Percentiles rank a stretch among this genome's conserved stretches.
phyloP scores from a whole-genome alignment of 1,284 basidiomycete genomes.

The Phlebopus sp. region DNA sequence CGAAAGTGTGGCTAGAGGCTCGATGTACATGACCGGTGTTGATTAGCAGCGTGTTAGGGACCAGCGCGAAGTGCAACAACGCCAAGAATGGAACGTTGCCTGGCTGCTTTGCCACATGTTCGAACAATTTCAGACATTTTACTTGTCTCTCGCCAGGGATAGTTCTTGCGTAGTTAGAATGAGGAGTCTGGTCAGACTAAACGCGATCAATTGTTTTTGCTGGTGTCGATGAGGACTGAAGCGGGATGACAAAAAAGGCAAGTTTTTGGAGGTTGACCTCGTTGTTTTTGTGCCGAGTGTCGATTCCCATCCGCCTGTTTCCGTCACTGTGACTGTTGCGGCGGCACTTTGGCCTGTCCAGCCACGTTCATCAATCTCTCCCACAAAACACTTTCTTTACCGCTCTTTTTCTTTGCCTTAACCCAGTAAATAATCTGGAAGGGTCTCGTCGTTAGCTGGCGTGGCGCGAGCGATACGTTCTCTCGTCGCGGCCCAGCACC shows the following conservation, averaged over 20 bases:
- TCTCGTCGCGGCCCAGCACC: neutral
- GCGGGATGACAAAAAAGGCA: neutral
- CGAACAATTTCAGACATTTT: neutral
- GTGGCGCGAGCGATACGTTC: constrained; percentile 5
- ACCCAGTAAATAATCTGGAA: constrained; percentile 7
- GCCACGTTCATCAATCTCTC: constrained; percentile 7
- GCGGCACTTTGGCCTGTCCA: neutral
- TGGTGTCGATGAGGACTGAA: no score
- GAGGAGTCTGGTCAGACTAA: no score
- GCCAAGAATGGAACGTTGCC: neutral
- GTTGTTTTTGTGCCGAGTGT: neutral
- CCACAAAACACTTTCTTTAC: constrained; percentile 2
- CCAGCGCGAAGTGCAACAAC: neutral
- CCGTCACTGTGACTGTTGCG: neutral
- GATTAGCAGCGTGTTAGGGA: neutral
- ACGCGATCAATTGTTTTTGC: no score
- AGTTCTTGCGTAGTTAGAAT: neutral
- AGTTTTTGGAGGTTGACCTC: neutral
- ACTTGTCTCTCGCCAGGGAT: neutral
- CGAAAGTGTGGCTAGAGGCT: no score
- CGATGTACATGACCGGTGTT: no score
- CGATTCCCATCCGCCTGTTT: neutral
- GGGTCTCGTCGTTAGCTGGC: neutral
- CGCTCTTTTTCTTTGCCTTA: constrained; percentile 10
- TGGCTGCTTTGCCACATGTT: neutral